phyloP scores from a whole-genome alignment of 331 rosid genomes.

The Malus hybrid region DNA sequence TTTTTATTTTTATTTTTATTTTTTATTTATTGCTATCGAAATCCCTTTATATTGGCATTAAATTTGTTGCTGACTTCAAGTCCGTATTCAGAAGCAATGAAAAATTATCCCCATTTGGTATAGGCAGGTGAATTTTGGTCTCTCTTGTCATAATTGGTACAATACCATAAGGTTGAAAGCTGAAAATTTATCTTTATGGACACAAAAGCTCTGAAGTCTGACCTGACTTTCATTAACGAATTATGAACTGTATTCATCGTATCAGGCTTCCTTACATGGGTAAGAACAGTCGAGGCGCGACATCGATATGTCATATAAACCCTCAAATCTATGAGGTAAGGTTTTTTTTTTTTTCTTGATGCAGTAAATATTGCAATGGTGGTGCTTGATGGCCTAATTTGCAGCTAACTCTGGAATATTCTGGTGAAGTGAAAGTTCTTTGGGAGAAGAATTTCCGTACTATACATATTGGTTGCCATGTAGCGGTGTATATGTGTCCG shows the following conservation, averaged over 20 bases:
- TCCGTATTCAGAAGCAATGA: background rate
- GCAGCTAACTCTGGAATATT: background rate
- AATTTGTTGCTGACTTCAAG: background rate
- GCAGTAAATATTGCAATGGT: background rate
- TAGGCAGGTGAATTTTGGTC: background rate
- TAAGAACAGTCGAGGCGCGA: background rate
- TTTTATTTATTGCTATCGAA: background rate
- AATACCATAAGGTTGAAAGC: background rate
- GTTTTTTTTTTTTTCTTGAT: background rate
- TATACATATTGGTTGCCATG: too few relatives aligned
- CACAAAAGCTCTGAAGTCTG: background rate
- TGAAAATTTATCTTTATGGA: background rate
- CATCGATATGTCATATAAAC: background rate
- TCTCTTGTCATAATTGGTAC: background rate
- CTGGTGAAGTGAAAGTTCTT: slow-evolving; percentile 1
- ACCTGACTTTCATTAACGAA: background rate
- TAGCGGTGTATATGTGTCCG: too few relatives aligned
- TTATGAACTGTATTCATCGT: background rate
- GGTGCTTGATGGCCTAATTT: background rate
- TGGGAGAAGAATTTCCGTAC: background rate
- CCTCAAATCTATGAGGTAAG: background rate
- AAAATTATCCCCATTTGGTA: background rate
- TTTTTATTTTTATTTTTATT: background rate
- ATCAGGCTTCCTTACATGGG: background rate
- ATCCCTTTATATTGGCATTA: background rate